Base-by-base conservation (phyloP, 164 flowering plant species). In the Aristolochia californica region DNA sequence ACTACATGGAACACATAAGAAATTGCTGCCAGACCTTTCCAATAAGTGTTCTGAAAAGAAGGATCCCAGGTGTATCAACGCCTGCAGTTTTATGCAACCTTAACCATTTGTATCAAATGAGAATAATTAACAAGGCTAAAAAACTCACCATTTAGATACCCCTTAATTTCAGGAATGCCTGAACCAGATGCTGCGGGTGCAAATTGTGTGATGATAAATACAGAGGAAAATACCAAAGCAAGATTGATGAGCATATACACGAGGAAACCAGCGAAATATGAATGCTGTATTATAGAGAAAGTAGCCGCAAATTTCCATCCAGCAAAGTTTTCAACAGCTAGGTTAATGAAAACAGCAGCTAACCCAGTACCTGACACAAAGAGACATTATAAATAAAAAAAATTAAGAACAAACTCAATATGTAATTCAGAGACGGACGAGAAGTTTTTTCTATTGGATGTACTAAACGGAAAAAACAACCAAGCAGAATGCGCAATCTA, bases 101-200 rank as follows among this genome's bases (percentile, higher is more conserved):
- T n/a, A 43, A 59, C 8, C 18, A 54, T 27, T 57, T 54, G 45
- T 30, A 45, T 38, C 49, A 67, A 66, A 45, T 9, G 24, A 43
- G 5, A 63, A 17, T 10, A 44, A 7, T 48, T 13, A 9, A 16
- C 10, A n/a, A 27, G 40, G 3, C 15, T 1, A 47, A 10, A 51
- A 40, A 18, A 13, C 64, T 43, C 70, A 93, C 98, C 97, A 72
- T 93, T 93, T 61, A 93, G 72, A 80, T 89, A 93, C 57, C 98
- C 98, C 80, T 93, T 89, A 53, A 93, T 87, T 76, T 93, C 97
- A 70, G 98, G 98, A 70, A 93, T 93, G 57, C 98, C 97, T 58
- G 97, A 93, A 44, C 98, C 97, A 48, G 96, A 91, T 11, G 97
- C 96, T 12, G 94, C 98, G 53, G 98, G 97, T 56, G 96, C 96